phyloP scores from a whole-genome alignment of 2,329 filamentous ascomycete species.

The Aspergillus pseudonomiae region DNA sequence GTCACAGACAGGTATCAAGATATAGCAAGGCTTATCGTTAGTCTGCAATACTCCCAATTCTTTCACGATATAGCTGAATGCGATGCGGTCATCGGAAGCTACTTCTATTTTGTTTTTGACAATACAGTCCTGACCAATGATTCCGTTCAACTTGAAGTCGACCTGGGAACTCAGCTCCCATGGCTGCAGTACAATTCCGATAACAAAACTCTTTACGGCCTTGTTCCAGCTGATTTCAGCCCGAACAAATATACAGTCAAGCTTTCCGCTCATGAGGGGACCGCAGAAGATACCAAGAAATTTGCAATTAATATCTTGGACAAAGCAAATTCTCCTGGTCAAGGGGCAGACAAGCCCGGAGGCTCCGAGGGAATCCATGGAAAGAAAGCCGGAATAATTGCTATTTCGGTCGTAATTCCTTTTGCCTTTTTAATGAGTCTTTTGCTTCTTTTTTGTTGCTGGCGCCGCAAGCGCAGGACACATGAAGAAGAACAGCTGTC shows the following conservation, averaged over 20 bases:
- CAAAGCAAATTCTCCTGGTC: slow-evolving; percentile 20
- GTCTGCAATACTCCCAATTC: slow-evolving; percentile 47
- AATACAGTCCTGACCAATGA: slow-evolving; percentile 44
- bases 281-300: slow-evolving; percentile 43
- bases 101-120: slow-evolving; percentile 54
- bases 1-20: slow-evolving; percentile 64
- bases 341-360: slow-evolving; percentile 21
- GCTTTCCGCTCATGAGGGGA: slow-evolving; percentile 47
- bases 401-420: slow-evolving; percentile 40
- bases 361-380: slow-evolving; percentile 21
- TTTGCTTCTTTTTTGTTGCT: slow-evolving; percentile 38
- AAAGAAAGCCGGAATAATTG: slow-evolving; percentile 42
- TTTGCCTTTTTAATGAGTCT: slow-evolving; percentile 32
- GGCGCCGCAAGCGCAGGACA: slow-evolving; percentile 34
- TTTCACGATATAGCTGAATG: slow-evolving; percentile 50
- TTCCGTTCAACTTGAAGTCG: slow-evolving; percentile 47
- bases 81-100: slow-evolving; percentile 53
- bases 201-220: slow-evolving; percentile 51
- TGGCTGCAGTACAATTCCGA: slow-evolving; percentile 56
- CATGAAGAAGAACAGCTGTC: slow-evolving; percentile 27
- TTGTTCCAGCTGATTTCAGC: slow-evolving; percentile 47
- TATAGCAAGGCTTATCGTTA: slow-evolving; percentile 60
- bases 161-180: slow-evolving; percentile 44
- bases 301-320: slow-evolving; percentile 46
- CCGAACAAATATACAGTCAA: slow-evolving; percentile 46